Conservation (phyloP, 164 flowering plant species). For the Buxus sempervirens region DNA sequence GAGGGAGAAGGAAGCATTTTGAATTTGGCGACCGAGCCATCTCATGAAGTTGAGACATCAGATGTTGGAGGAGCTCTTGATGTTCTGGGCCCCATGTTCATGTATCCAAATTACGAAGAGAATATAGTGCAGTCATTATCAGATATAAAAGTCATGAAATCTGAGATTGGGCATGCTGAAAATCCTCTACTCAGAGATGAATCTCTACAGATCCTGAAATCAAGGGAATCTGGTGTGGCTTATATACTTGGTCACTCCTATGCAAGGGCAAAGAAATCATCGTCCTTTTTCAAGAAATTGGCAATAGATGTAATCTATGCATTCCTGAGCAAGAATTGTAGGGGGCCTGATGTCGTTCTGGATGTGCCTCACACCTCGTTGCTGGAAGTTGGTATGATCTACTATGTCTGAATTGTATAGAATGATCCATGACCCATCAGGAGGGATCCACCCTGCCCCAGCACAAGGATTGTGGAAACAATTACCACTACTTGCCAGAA, state of each 20-base stretch:
- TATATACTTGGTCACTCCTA: constrained; percentile 57
- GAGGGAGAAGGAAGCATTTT: constrained; percentile 29
- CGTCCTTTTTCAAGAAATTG: constrained; percentile 47
- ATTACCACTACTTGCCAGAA: too few relatives aligned
- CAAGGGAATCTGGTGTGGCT: constrained; percentile 55
- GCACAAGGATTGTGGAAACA: too few relatives aligned
- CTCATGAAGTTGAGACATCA: constrained; percentile 9
- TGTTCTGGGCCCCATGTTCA: constrained; percentile 12
- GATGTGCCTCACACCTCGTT: constrained; percentile 52
- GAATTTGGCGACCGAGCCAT: constrained; percentile 8
- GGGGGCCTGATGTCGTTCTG: constrained; percentile 42
- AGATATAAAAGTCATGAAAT: constrained; percentile 16
- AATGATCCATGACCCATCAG: constrained; percentile 2
- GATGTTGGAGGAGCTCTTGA: constrained; percentile 23
- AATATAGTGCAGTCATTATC: constrained; percentile 18
- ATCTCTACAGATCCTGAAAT: constrained; percentile 36
- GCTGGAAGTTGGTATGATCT: constrained; percentile 66
- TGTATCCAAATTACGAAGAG: constrained; percentile 17
- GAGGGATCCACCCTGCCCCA: constrained; percentile 4
- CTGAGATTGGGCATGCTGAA: constrained; percentile 13
- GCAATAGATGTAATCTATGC: constrained; percentile 43
- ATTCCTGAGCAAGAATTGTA: constrained; percentile 54
- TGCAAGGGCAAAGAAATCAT: constrained; percentile 52
- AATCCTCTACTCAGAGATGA: constrained; percentile 27
- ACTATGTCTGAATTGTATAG: constrained; percentile 35